These are phyloP conservation scores for Podospora appendiculata DNA, from an alignment of 495 filamentous ascomycete species.

Conservation along the genomic window DNA sequence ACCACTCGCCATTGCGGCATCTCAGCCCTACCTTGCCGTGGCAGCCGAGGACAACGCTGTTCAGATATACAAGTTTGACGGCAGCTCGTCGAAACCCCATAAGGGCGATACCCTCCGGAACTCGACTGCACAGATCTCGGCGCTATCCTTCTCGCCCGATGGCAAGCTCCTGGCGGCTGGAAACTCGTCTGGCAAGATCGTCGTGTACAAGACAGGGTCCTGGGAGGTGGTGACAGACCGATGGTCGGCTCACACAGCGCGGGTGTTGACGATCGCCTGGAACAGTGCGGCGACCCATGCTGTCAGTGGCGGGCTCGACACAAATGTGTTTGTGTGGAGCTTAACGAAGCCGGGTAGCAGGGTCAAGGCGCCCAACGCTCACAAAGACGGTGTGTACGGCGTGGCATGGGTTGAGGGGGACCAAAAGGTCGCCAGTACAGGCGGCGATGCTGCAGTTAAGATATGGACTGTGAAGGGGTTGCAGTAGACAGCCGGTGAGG, in stretches of 20 bases:
- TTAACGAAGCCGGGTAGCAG: constrained; percentile 72
- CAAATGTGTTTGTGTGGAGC: constrained; percentile 88
- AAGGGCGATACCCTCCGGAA: constrained; percentile 38
- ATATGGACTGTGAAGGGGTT: constrained; percentile 71
- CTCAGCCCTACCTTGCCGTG: constrained; percentile 60
- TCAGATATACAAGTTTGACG: constrained; percentile 54
- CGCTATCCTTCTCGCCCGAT: constrained; percentile 70
- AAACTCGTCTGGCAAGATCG: constrained; percentile 76
- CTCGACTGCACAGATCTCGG: constrained; percentile 50
- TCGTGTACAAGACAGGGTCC: constrained; percentile 57
- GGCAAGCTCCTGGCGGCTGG: constrained; percentile 72
- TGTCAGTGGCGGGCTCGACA: constrained; percentile 80
- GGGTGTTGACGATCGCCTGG: constrained; percentile 80
- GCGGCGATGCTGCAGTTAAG: constrained; percentile 86
- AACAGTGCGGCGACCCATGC: constrained; percentile 65
- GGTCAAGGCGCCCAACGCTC: constrained; percentile 71
- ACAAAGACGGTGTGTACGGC: constrained; percentile 90
- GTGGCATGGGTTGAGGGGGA: constrained; percentile 70
- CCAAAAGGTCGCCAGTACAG: constrained; percentile 67
- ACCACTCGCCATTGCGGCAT: constrained; percentile 61
- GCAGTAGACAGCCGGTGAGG: constrained; percentile 23
- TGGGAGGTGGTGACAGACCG: constrained; percentile 61
- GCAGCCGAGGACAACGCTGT: constrained; percentile 65
- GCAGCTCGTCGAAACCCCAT: constrained; percentile 21
- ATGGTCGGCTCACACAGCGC: constrained; percentile 88